These are phyloP conservation scores for Coleophoma eucalyptorum DNA, from an alignment of 2,329 filamentous ascomycete species.

Conservation along the genomic window DNA sequence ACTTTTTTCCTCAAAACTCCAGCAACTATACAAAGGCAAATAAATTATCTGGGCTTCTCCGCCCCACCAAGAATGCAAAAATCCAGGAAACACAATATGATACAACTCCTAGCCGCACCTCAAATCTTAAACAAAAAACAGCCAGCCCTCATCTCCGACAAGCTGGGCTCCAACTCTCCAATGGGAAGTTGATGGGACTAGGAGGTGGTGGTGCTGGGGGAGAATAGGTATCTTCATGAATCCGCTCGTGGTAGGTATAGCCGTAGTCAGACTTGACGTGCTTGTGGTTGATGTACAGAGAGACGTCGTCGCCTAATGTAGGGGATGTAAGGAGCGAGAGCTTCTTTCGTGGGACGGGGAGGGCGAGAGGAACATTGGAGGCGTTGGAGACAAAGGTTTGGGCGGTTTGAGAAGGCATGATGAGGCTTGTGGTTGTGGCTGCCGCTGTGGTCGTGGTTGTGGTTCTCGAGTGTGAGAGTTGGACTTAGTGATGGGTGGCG, in stretches of 20 bases:
- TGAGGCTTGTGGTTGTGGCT: neutral
- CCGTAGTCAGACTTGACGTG: constrained; percentile 19
- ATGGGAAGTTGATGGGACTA: constrained; percentile 58
- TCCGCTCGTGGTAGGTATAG: constrained; percentile 10
- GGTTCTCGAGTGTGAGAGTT: no score
- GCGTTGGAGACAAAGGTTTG: constrained; percentile 25
- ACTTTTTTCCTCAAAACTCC: no score
- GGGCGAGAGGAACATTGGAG: constrained; percentile 13
- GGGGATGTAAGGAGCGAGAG: constrained; percentile 41
- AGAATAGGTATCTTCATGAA: constrained; percentile 51
- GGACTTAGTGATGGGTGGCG: no score
- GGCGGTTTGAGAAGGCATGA: neutral
- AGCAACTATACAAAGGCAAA: no score
- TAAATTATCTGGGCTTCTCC: no score
- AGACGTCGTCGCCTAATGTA: constrained; percentile 22
- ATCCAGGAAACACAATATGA: no score
- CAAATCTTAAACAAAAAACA: neutral
- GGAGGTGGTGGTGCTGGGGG: constrained; percentile 64
- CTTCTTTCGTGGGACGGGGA: constrained; percentile 36
- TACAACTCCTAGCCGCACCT: no score
- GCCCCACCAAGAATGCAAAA: no score
- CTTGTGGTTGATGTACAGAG: constrained; percentile 18
- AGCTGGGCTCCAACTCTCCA: constrained; percentile 45
- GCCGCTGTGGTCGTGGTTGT: no score
- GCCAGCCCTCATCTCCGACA: constrained; percentile 2